Percentiles rank a stretch among this genome's conserved stretches.
Evolutionary conservation across 371 early-diverging fungal species (phyloP).

Genomic region (Mortierella sp.): DNA sequence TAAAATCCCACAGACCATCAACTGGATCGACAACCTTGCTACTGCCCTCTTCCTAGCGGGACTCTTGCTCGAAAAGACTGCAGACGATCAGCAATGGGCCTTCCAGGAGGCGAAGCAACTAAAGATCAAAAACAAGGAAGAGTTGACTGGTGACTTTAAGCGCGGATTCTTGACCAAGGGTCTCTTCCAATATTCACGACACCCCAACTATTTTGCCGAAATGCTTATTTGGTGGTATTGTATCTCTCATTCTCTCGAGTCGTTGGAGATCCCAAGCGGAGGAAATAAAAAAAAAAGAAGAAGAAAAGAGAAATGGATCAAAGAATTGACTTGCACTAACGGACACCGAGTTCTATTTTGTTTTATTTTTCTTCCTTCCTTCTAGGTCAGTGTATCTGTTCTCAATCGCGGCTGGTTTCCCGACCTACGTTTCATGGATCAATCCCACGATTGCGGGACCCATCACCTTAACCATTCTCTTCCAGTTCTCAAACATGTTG

Average conservation of each 20-base stretch:
- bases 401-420: constrained; percentile 60
- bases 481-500: constrained; percentile 77
- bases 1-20: constrained; percentile 22
- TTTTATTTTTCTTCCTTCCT: constrained; percentile 21
- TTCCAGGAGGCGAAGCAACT: constrained; percentile 79
- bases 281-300: no score
- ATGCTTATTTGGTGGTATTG: constrained; percentile 71
- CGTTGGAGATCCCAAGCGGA: no score
- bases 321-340: no score
- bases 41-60: constrained; percentile 57
- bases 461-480: constrained; percentile 67
- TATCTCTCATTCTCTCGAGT: not conserved
- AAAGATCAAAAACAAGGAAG: constrained; percentile 48
- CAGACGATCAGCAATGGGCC: constrained; percentile 87
- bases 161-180: constrained; percentile 82
- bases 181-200: constrained; percentile 78
- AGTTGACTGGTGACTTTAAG: constrained; percentile 56
- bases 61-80: constrained; percentile 69
- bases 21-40: constrained; percentile 61
- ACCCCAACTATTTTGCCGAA: constrained; percentile 89
- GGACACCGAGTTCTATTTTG: not conserved
- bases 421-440: constrained; percentile 42
- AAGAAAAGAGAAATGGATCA: no score
- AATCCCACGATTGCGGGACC: constrained; percentile 74
- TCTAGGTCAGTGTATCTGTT: constrained; percentile 77